phyloP scores from a whole-genome alignment of 768 basidiomycete genomes.

The Boletus rubescentipes region DNA sequence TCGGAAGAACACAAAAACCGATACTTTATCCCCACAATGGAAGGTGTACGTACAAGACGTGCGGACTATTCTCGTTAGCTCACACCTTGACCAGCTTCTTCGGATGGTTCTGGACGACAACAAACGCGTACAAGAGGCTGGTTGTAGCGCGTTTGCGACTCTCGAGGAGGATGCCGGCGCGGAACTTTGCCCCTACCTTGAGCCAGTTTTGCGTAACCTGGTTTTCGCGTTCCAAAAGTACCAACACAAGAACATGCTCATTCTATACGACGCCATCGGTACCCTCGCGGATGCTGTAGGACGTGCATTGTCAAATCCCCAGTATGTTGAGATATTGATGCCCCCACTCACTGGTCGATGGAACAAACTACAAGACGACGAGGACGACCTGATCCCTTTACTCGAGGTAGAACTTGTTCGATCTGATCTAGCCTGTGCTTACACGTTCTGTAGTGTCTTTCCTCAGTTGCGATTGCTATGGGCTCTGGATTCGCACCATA shows the following conservation, averaged over 20 bases:
- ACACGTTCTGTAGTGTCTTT: slow-evolving; percentile 71
- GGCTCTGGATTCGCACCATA: slow-evolving; percentile 86
- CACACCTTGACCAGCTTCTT: slow-evolving; percentile 62
- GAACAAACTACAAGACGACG: slow-evolving; percentile 87
- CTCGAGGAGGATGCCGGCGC: slow-evolving; percentile 95
- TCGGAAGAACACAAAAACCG: slow-evolving; percentile 85
- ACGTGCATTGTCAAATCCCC: slow-evolving; percentile 76
- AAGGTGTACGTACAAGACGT: slow-evolving; percentile 69
- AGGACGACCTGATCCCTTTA: slow-evolving; percentile 90
- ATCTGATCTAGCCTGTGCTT: not conserved
- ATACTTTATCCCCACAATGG: slow-evolving; percentile 97
- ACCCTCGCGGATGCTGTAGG: slow-evolving; percentile 98
- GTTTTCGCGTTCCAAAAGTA: slow-evolving; percentile 98
- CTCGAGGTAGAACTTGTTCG: slow-evolving; percentile 70
- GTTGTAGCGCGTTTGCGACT: slow-evolving; percentile 97
- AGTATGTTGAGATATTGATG: slow-evolving; percentile 94
- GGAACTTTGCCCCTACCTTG: slow-evolving; percentile 89
- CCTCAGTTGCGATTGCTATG: slow-evolving; percentile 96
- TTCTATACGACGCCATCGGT: slow-evolving; percentile 97
- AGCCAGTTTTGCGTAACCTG: slow-evolving; percentile 91
- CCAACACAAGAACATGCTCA: slow-evolving; percentile 99
- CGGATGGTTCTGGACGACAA: slow-evolving; percentile 98
- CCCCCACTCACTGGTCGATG: slow-evolving; percentile 89
- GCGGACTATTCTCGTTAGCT: not conserved
- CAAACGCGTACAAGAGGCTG: slow-evolving; percentile 98